A percentile compares a stretch with the other conserved stretches of the same genome.
Conservation (phyloP, 805 yeast genomes). For the Kodamaea lidongshanica region DNA sequence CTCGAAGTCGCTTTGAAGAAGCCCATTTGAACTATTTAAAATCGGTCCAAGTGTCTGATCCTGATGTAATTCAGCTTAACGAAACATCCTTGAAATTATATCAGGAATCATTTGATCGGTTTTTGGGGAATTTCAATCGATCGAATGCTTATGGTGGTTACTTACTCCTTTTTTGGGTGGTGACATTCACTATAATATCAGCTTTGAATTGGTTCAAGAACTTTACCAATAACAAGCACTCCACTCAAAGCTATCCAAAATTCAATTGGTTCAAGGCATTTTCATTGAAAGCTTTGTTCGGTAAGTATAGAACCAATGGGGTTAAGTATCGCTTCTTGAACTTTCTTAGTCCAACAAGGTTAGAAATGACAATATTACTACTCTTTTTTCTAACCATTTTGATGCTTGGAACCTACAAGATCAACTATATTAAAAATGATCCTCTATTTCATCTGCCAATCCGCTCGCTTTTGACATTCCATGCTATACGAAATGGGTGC, state of each 20-base stretch:
- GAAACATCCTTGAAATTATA: conserved; percentile 15
- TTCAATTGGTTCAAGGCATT: too few species aligned
- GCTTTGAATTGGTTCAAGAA: conserved; percentile 30
- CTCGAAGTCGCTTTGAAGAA: conserved; percentile 16
- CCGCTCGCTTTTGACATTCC: conserved; percentile 18
- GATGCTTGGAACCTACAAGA: conserved; percentile 11
- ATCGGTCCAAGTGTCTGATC: background rate
- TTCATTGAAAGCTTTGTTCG: conserved; percentile 37
- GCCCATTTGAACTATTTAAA: conserved; percentile 13
- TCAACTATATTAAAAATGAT: conserved; percentile 18
- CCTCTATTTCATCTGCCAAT: conserved; percentile 19
- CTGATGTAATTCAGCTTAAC: conserved; percentile 25
- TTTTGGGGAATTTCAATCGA: conserved; percentile 35
- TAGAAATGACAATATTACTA: conserved; percentile 9
- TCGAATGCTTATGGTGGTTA: conserved; percentile 32
- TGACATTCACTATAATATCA: conserved; percentile 20
- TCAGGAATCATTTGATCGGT: conserved; percentile 28
- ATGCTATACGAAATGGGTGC: conserved; percentile 15
- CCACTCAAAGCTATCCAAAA: too few species aligned
- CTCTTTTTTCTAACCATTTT: conserved; percentile 7
- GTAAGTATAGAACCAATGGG: conserved; percentile 23
- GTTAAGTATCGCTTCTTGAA: conserved; percentile 18
- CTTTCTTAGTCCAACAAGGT: conserved; percentile 20
- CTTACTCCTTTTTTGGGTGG: conserved; percentile 28
- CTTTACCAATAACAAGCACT: conserved; percentile 21